Evolutionary conservation across 2,329 filamentous ascomycete species (phyloP).

Genomic region (Podosphaera leucotricha): DNA sequence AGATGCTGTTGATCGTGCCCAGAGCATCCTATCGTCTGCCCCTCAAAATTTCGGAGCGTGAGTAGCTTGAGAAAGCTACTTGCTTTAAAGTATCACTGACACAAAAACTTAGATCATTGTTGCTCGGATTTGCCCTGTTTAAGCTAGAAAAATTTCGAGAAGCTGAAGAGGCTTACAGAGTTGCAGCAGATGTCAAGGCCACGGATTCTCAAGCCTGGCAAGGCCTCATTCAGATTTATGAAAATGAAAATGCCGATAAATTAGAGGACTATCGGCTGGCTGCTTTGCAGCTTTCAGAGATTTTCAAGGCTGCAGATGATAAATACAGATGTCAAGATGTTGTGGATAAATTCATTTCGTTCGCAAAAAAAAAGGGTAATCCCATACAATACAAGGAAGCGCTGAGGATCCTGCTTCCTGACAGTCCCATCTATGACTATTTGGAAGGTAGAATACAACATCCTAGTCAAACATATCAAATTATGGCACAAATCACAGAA

Average conservation of each 20-base stretch:
- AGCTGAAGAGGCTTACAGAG: slow-evolving; percentile 52
- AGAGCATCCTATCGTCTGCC: slow-evolving; percentile 46
- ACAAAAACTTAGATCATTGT: slow-evolving; percentile 37
- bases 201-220: slow-evolving; percentile 75
- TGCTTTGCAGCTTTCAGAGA: slow-evolving; percentile 46
- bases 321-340: slow-evolving; percentile 39
- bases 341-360: slow-evolving; percentile 57
- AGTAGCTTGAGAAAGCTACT: slow-evolving; percentile 10
- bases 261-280: slow-evolving; percentile 53
- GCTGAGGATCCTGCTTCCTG: slow-evolving; percentile 53
- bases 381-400: slow-evolving; percentile 52
- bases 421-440: slow-evolving; percentile 54
- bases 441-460: slow-evolving; percentile 67
- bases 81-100: neutral
- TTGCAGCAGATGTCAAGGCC: slow-evolving; percentile 47
- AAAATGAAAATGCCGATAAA: slow-evolving; percentile 46
- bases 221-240: slow-evolving; percentile 66
- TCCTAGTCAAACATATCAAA: slow-evolving; percentile 59
- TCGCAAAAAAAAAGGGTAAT: slow-evolving; percentile 49
- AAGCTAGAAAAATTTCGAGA: slow-evolving; percentile 48
- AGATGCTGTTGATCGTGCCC: slow-evolving; percentile 45
- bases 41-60: slow-evolving; percentile 63
- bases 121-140: slow-evolving; percentile 65
- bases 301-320: slow-evolving; percentile 44
- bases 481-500: slow-evolving; percentile 64